These are phyloP conservation scores for Penicillium tannophilum DNA, from an alignment of 495 filamentous ascomycete species.

Conservation along the genomic window DNA sequence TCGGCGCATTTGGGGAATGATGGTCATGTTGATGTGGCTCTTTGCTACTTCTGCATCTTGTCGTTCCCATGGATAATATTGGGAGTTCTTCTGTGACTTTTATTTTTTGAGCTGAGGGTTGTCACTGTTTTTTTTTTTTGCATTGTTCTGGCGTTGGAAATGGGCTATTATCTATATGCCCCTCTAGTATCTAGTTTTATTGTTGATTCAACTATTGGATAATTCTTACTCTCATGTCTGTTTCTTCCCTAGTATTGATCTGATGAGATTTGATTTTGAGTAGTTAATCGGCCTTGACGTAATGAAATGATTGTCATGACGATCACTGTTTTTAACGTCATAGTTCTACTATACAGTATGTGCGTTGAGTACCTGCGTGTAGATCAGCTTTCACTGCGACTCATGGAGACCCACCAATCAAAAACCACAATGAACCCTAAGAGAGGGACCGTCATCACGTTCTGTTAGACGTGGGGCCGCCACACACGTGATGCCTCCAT, in stretches of 20 bases:
- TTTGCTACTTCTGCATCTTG: neutral
- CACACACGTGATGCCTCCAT: neutral
- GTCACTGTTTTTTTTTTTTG: constrained; percentile 19
- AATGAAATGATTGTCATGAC: no score
- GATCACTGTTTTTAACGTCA: no score
- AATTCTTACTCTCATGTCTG: neutral
- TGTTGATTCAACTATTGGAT: neutral
- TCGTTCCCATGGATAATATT: constrained; percentile 18
- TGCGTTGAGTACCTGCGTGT: no score
- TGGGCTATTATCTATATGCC: constrained; percentile 6
- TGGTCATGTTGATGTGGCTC: neutral
- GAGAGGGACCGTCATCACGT: no score
- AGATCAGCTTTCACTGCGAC: no score
- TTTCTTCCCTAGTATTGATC: neutral
- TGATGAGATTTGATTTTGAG: no score
- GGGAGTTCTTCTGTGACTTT: constrained; percentile 16
- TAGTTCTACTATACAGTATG: no score
- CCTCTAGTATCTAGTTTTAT: neutral
- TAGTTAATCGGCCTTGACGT: no score
- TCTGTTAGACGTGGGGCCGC: no score
- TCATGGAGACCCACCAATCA: no score
- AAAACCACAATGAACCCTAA: no score
- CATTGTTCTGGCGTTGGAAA: constrained; percentile 34
- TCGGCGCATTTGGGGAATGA: constrained; percentile 12
- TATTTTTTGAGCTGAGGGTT: constrained; percentile 27